Conservation (phyloP, 2,329 filamentous ascomycete genomes). For the Aspergillus uvarum region DNA sequence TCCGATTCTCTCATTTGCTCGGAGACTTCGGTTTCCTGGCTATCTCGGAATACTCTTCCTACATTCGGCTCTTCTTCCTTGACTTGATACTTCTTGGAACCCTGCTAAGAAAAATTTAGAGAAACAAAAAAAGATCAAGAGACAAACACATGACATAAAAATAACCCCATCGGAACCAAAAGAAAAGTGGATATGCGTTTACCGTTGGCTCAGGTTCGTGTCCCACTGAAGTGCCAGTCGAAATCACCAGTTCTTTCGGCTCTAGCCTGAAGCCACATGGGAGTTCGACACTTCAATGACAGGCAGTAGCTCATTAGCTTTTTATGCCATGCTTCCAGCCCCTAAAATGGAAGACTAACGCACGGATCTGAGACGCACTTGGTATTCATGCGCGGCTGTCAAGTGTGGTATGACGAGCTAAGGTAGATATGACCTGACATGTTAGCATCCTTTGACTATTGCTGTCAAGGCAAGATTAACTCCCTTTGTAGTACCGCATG, state of each 20-base stretch:
- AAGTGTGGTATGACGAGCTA: constrained; percentile 11
- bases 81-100: not conserved
- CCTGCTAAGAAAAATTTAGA: not conserved
- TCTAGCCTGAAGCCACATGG: not conserved
- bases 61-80: not conserved
- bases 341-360: not conserved
- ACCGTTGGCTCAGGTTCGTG: not conserved
- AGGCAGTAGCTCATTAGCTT: not conserved
- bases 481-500: not conserved
- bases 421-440: constrained; percentile 8
- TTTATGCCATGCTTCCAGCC: not conserved
- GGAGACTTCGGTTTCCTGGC: not conserved
- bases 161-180: not conserved
- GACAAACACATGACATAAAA: not conserved
- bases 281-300: not conserved
- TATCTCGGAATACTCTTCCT: constrained; percentile 6
- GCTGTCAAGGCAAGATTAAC: not conserved
- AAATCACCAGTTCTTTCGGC: not conserved
- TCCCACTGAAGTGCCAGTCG: too few relatives aligned
- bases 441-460: constrained; percentile 1
- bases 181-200: not conserved
- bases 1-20: not conserved
- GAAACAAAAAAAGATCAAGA: not conserved
- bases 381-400: not conserved
- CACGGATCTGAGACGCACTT: not conserved